Evolutionary conservation across 352 stramenopile genomes (phyloP).

Genomic region (Pythium graminicola): DNA sequence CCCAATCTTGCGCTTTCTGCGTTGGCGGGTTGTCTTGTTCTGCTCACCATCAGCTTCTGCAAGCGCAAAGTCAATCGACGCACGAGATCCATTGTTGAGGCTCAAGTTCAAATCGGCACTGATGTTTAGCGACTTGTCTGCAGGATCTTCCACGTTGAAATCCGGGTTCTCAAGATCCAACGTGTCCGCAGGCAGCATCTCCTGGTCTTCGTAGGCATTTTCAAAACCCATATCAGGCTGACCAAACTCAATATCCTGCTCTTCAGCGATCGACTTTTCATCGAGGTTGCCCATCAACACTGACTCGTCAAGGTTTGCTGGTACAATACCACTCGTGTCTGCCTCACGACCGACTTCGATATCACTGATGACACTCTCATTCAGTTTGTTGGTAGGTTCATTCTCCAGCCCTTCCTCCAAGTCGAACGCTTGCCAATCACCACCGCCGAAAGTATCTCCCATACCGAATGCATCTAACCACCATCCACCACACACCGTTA

Average conservation of each 20-base stretch:
- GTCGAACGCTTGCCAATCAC: constrained; percentile 80
- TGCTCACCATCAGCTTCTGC: constrained; percentile 33
- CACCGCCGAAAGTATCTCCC: constrained; percentile 71
- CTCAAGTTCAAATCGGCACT: constrained; percentile 64
- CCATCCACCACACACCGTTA: not conserved
- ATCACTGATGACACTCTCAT: constrained; percentile 68
- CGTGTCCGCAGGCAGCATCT: constrained; percentile 27
- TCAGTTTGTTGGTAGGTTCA: constrained; percentile 31
- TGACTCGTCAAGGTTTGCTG: constrained; percentile 49
- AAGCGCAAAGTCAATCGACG: constrained; percentile 63
- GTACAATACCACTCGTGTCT: constrained; percentile 33
- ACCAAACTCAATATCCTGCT: constrained; percentile 27
- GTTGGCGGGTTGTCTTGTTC: constrained; percentile 29
- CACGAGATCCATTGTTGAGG: constrained; percentile 50
- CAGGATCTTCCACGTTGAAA: constrained; percentile 28
- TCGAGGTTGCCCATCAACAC: constrained; percentile 30
- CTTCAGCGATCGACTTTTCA: constrained; percentile 47
- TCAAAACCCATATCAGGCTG: constrained; percentile 51
- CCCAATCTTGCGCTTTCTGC: constrained; percentile 79
- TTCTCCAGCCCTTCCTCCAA: constrained; percentile 62
- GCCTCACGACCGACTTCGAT: constrained; percentile 79
- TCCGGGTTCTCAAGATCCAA: constrained; percentile 45
- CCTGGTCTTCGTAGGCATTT: constrained; percentile 52
- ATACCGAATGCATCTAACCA: constrained; percentile 53
- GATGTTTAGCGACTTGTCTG: constrained; percentile 49